phyloP scores from a whole-genome alignment of 768 basidiomycete genomes.

The Pholiota conissans region DNA sequence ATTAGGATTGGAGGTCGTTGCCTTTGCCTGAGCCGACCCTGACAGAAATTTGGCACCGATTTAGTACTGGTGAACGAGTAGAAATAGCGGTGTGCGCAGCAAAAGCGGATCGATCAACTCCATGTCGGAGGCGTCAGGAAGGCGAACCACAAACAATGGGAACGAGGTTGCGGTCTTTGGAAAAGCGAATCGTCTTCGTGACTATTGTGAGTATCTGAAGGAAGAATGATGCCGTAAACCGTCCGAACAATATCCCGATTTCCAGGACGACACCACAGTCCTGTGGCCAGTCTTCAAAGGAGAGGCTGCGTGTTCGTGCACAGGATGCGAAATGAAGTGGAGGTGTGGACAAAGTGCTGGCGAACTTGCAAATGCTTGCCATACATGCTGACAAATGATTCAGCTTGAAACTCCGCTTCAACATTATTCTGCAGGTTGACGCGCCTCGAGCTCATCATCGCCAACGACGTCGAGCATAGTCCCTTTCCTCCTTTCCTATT shows the following conservation, averaged over 20 bases:
- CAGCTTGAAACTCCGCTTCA: slow-evolving; percentile 11
- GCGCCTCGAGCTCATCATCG: slow-evolving; percentile 12
- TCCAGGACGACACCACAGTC: neutral
- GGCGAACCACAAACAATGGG: neutral
- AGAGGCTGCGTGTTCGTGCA: no score
- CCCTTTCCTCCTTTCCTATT: neutral
- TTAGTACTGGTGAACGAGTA: neutral
- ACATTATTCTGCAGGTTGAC: slow-evolving; percentile 8
- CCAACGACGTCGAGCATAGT: slow-evolving; percentile 15
- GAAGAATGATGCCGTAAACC: neutral
- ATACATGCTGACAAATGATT: slow-evolving; percentile 2
- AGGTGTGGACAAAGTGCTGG: no score
- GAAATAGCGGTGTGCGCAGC: neutral
- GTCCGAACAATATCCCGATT: neutral
- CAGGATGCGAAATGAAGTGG: no score
- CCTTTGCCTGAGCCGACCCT: neutral
- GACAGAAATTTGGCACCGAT: neutral
- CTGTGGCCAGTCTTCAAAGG: no score
- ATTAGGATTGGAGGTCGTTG: neutral
- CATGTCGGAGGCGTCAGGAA: neutral
- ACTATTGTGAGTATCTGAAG: no score
- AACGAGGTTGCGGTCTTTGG: neutral
- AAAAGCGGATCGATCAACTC: neutral
- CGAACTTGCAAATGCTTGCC: no score
- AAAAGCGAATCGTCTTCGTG: no score